A percentile compares a stretch with the other conserved stretches of the same genome.
Conservation (phyloP, 164 flowering plant species). For the Nymphaea thermarum region DNA sequence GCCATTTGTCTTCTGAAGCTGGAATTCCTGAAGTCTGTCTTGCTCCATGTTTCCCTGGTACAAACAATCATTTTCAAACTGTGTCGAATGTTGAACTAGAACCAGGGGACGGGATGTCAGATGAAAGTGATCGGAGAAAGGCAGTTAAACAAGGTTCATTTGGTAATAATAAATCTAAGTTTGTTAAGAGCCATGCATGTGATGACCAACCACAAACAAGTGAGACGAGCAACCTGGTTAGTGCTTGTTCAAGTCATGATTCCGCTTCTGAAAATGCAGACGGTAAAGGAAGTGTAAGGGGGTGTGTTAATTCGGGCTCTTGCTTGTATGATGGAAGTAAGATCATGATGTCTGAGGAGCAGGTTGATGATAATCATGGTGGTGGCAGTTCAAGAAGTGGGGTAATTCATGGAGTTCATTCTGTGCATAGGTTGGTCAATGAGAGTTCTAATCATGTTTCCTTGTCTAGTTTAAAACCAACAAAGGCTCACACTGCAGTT, state of each 20-base stretch:
- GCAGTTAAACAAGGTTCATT: neutral
- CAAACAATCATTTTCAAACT: neutral
- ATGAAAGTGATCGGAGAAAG: neutral
- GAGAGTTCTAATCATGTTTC: neutral
- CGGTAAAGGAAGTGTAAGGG: slow-evolving; percentile 12
- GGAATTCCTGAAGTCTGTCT: neutral
- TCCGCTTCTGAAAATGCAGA: slow-evolving; percentile 31
- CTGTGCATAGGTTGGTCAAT: neutral
- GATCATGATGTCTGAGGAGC: neutral
- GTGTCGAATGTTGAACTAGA: neutral
- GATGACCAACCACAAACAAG: slow-evolving; percentile 19
- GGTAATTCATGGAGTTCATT: neutral
- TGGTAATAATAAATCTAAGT: slow-evolving; percentile 9
- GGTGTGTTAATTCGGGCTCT: neutral
- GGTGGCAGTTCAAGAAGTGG: neutral
- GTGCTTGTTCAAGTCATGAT: slow-evolving; percentile 31
- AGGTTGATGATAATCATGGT: neutral
- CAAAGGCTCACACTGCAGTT: neutral
- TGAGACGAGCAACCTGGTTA: slow-evolving; percentile 26
- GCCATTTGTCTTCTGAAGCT: neutral
- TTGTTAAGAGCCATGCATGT: slow-evolving; percentile 12
- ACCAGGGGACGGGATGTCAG: neutral
- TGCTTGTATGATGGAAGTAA: neutral
- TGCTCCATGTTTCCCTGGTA: neutral
- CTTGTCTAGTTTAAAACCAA: neutral